Percentiles rank a stretch among this genome's conserved stretches.
Evolutionary conservation across 2,329 filamentous ascomycete species (phyloP).

Genomic region (Aspergillus transmontanensis): DNA sequence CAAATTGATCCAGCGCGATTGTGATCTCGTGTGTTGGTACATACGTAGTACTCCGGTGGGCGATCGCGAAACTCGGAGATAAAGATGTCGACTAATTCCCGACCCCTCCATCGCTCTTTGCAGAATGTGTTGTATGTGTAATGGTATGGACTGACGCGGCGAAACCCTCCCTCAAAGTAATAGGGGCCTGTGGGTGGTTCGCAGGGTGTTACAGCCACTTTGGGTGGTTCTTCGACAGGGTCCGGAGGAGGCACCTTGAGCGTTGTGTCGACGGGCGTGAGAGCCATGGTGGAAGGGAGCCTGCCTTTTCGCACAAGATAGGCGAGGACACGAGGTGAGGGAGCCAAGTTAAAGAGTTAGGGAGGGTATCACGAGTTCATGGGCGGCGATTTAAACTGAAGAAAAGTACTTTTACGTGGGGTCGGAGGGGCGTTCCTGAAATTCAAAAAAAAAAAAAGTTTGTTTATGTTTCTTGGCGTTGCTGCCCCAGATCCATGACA

Average conservation of each 20-base stretch:
- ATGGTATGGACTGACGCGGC: slow-evolving; percentile 82
- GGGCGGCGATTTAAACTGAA: not conserved
- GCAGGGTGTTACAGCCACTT: slow-evolving; percentile 14
- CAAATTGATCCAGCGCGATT: not conserved
- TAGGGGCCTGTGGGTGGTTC: slow-evolving; percentile 70
- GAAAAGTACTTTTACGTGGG: slow-evolving; percentile 1
- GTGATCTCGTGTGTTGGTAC: slow-evolving; percentile 18
- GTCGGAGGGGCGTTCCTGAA: slow-evolving; percentile 4
- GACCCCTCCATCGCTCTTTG: slow-evolving; percentile 89
- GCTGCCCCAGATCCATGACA: not conserved
- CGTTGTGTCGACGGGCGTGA: slow-evolving; percentile 34
- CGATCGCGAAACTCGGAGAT: slow-evolving; percentile 89
- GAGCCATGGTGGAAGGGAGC: slow-evolving; percentile 40
- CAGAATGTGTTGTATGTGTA: slow-evolving; percentile 94
- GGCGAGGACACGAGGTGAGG: slow-evolving; percentile 42
- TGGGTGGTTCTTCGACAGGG: slow-evolving; percentile 19
- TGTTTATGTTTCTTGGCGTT: not conserved
- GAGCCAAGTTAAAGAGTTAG: slow-evolving; percentile 28
- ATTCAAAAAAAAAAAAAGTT: not conserved
- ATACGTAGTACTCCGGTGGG: slow-evolving; percentile 80
- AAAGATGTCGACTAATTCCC: slow-evolving; percentile 83
- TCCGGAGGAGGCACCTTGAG: slow-evolving; percentile 30
- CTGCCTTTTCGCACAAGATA: slow-evolving; percentile 42
- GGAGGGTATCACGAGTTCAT: not conserved
- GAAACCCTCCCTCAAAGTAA: slow-evolving; percentile 78